phyloP scores from a whole-genome alignment of 1,139 yeast species.

The Maudiozyma humilis region DNA sequence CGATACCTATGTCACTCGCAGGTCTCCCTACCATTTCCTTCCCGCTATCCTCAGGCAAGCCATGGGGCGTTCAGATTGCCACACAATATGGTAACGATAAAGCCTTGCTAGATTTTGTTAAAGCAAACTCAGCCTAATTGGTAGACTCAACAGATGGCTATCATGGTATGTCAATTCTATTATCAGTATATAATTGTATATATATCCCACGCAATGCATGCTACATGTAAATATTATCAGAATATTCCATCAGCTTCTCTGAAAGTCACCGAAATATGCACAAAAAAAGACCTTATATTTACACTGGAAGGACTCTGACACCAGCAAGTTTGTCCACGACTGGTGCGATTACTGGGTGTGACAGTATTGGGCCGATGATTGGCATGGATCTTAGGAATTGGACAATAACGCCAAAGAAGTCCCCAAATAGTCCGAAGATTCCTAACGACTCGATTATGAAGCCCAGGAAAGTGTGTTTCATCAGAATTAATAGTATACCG shows the following conservation, averaged over 20 bases:
- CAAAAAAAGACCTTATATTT: constrained; percentile 6
- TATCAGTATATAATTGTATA: not conserved
- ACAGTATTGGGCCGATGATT: constrained; percentile 73
- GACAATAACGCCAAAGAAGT: constrained; percentile 83
- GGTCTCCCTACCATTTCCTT: constrained; percentile 80
- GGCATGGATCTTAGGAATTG: constrained; percentile 85
- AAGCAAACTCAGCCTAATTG: constrained; percentile 4
- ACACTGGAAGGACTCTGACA: constrained; percentile 56
- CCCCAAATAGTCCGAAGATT: constrained; percentile 82
- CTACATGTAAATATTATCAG: constrained; percentile 4
- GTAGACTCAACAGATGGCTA: not conserved
- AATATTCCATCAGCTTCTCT: not conserved
- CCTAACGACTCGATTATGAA: constrained; percentile 81
- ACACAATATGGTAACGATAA: constrained; percentile 84
- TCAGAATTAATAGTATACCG: constrained; percentile 69
- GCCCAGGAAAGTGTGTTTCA: constrained; percentile 75
- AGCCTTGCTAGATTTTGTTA: constrained; percentile 41
- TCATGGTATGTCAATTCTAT: not conserved
- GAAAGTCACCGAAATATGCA: not conserved
- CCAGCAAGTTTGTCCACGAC: constrained; percentile 58
- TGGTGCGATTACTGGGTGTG: constrained; percentile 80
- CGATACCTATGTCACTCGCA: constrained; percentile 85
- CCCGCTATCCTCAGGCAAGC: constrained; percentile 41
- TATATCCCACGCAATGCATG: not conserved
- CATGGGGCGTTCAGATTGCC: constrained; percentile 67